These are phyloP conservation scores for Ceratobasidium sp. DNA, from an alignment of 1,284 basidiomycete species.

Conservation along the genomic window DNA sequence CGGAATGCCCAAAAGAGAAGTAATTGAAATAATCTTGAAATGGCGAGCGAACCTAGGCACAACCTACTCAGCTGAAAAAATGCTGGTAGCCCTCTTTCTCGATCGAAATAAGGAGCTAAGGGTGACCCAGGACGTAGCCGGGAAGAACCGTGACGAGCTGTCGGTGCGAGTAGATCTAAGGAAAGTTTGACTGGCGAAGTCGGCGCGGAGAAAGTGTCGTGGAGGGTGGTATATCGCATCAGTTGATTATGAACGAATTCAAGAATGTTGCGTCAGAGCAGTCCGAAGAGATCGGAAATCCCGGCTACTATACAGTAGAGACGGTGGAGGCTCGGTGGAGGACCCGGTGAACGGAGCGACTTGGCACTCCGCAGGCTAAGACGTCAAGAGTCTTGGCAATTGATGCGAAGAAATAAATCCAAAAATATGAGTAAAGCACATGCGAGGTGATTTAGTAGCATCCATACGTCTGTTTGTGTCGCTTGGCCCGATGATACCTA, in stretches of 20 bases:
- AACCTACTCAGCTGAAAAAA: background rate
- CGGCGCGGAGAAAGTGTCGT: background rate
- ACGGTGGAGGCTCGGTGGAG: background rate
- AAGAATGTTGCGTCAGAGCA: background rate
- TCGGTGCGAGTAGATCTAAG: background rate
- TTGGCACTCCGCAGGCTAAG: slow-evolving; percentile 5
- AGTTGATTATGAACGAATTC: slow-evolving; percentile 14
- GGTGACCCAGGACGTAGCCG: background rate
- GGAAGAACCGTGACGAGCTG: background rate
- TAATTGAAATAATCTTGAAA: background rate
- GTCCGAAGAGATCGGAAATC: background rate
- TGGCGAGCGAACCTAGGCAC: background rate
- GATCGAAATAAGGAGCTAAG: background rate
- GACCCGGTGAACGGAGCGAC: background rate
- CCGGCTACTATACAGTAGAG: slow-evolving; percentile 1
- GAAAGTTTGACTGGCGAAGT: slow-evolving; percentile 10
- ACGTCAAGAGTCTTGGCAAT: slow-evolving; percentile 20
- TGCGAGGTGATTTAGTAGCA: too few relatives aligned
- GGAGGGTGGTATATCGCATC: background rate
- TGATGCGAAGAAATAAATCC: background rate
- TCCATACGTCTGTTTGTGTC: too few relatives aligned
- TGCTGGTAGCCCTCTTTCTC: too few relatives aligned
- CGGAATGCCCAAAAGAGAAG: background rate
- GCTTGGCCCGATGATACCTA: too few relatives aligned
- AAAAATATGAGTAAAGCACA: background rate